Base-by-base conservation (phyloP, 1,284 basidiomycete genomes). In the Bjerkandera adusta region DNA sequence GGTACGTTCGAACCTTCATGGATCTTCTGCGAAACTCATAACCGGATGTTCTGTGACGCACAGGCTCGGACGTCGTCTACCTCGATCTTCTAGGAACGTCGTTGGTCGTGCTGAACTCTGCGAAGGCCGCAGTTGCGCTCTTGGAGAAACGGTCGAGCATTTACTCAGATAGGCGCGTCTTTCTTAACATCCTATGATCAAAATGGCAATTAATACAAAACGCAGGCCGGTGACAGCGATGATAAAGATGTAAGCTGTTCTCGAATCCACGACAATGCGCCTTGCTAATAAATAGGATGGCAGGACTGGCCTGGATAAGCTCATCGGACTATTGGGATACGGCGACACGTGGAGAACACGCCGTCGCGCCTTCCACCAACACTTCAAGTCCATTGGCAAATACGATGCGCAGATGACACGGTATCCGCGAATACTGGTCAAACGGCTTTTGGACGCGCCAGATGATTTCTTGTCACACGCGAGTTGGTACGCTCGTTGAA, bases 141-240 rank as follows among this genome's bases (percentile, higher is more conserved):
- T 70, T 88, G 37, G 81, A 86, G 59, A 83, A 80, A 65, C 80
- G 82, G 57, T 79, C 78, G 47, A 66, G 75, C n/a, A 76, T 78
- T 43, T 86, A 85, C 62, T 85, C 85, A 5, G 81, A 83, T 54
- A 75, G 85, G n/a, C n/a, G n/a, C n/a, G n/a, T n/a, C n/a, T n/a
- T n/a, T n/a, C n/a, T n/a, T n/a, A n/a, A n/a, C n/a, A n/a, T n/a
- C n/a, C n/a, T n/a, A n/a, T n/a, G n/a, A n/a, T n/a, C n/a, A n/a
- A n/a, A n/a, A n/a, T n/a, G n/a, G n/a, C n/a, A n/a, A n/a, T n/a
- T n/a, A n/a, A n/a, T n/a, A n/a, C n/a, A n/a, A n/a, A n/a, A n/a
- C n/a, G n/a, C n/a, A n/a, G n/a, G n/a, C n/a, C n/a, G n/a, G n/a
- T n/a, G n/a, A n/a, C n/a, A n/a, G n/a, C n/a, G n/a, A n/a, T n/a